Evolutionary conservation across 2,329 filamentous ascomycete species (phyloP).

Genomic region (Talaromyces sp.): DNA sequence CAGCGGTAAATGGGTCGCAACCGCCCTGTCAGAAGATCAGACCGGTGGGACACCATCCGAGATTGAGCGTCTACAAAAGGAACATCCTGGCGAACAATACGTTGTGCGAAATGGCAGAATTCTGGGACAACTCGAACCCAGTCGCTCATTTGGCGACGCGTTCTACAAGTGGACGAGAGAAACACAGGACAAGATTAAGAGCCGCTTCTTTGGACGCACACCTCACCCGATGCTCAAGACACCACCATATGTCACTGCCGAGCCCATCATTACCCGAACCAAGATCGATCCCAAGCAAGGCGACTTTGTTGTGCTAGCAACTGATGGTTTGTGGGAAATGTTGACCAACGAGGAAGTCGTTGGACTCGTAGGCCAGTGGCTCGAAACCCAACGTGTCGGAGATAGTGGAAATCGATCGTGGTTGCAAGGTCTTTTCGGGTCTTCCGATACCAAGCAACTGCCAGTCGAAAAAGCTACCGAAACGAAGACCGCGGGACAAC

Average conservation of each 20-base stretch:
- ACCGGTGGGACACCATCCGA: constrained; percentile 87
- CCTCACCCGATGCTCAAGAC: constrained; percentile 77
- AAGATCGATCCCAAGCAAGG: constrained; percentile 84
- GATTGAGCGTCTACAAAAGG: constrained; percentile 72
- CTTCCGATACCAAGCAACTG: constrained; percentile 53
- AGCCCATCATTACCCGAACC: constrained; percentile 90
- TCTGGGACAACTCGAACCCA: constrained; percentile 86
- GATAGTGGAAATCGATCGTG: constrained; percentile 55
- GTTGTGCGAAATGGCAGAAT: constrained; percentile 88
- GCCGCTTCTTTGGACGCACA: constrained; percentile 81
- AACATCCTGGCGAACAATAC: constrained; percentile 84
- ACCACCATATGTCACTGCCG: constrained; percentile 94
- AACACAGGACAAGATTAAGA: constrained; percentile 75
- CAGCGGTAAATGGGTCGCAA: constrained; percentile 90
- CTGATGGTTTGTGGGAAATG: constrained; percentile 98
- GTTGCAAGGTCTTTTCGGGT: constrained; percentile 67
- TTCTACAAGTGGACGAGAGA: constrained; percentile 94
- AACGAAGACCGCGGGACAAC: constrained; percentile 62
- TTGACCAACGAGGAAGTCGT: constrained; percentile 97
- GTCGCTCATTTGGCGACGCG: constrained; percentile 91
- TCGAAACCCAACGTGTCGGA: constrained; percentile 66
- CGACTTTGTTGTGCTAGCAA: constrained; percentile 94
- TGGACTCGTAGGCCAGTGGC: constrained; percentile 93
- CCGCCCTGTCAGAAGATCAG: constrained; percentile 84
- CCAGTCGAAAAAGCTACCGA: constrained; percentile 68